A percentile compares a stretch with the other conserved stretches of the same genome.
Evolutionary conservation across 1,139 yeast genomes (phyloP).

Genomic region (Candida buenavistaensis): DNA sequence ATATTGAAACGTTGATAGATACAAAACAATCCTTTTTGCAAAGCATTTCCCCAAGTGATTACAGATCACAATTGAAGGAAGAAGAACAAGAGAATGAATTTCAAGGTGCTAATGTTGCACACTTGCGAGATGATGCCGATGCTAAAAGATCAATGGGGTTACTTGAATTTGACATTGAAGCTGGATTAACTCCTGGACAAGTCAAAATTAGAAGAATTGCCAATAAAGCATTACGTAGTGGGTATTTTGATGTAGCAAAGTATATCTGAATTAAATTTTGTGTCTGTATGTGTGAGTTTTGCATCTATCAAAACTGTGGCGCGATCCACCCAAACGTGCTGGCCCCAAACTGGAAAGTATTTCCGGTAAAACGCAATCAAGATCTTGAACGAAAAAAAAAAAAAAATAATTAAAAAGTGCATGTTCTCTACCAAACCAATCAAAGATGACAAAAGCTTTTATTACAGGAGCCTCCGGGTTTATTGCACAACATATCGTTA

Average conservation of each 20-base stretch:
- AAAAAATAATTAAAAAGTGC: neutral
- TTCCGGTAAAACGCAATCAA: too few relatives aligned
- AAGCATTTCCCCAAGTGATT: conserved; percentile 19
- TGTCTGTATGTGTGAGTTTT: too few relatives aligned
- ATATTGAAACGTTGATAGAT: conserved; percentile 17
- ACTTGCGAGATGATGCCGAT: conserved; percentile 19
- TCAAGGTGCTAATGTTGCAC: conserved; percentile 17
- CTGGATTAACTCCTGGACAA: conserved; percentile 23
- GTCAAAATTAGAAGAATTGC: conserved; percentile 19
- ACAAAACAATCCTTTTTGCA: conserved; percentile 15
- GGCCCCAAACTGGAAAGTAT: too few relatives aligned
- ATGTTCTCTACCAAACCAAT: too few relatives aligned
- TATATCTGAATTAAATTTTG: conserved; percentile 1
- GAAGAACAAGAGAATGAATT: conserved; percentile 14
- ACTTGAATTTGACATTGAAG: conserved; percentile 18
- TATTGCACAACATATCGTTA: conserved; percentile 53
- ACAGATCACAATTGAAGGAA: conserved; percentile 16
- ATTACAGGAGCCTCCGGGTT: conserved; percentile 64
- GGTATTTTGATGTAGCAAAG: neutral
- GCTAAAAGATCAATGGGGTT: conserved; percentile 27
- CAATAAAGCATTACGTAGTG: conserved; percentile 12
- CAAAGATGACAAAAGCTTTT: conserved; percentile 36
- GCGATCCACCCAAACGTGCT: too few relatives aligned
- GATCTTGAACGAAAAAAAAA: neutral
- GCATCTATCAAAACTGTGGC: too few relatives aligned